Evolutionary conservation across 768 basidiomycete species (phyloP).

Genomic region (Russula griseocarnosa): DNA sequence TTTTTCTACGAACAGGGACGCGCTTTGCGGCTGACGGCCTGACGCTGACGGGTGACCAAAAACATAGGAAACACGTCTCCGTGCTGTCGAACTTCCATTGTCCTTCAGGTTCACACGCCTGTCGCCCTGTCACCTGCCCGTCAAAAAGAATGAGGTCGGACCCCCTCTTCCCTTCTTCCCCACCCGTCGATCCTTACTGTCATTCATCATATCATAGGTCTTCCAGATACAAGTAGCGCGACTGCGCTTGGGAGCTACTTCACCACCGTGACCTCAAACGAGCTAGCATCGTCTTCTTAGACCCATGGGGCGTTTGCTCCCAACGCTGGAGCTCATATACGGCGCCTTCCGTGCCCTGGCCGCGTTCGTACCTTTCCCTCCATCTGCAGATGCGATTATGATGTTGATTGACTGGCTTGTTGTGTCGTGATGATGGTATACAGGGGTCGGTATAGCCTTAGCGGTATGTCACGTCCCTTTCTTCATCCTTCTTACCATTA

Average conservation of each 20-base stretch:
- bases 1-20: no score
- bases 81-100: neutral
- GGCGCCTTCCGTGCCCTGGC: neutral
- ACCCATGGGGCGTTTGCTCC: neutral
- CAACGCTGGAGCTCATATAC: neutral
- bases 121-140: neutral
- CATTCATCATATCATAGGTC: neutral
- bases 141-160: neutral
- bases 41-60: no score
- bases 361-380: neutral
- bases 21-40: no score
- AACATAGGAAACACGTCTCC: no score
- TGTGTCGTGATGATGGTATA: neutral
- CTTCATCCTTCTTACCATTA: neutral
- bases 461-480: neutral
- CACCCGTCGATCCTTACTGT: neutral
- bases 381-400: neutral
- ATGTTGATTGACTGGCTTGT: neutral
- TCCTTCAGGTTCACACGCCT: neutral
- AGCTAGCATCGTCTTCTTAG: neutral
- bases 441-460: conserved; percentile 23
- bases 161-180: neutral
- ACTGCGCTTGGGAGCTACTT: neutral
- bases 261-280: neutral
- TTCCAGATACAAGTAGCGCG: neutral